Evolutionary conservation across 352 stramenopile genomes (phyloP).

Genomic region (Plasmopara halstedii): DNA sequence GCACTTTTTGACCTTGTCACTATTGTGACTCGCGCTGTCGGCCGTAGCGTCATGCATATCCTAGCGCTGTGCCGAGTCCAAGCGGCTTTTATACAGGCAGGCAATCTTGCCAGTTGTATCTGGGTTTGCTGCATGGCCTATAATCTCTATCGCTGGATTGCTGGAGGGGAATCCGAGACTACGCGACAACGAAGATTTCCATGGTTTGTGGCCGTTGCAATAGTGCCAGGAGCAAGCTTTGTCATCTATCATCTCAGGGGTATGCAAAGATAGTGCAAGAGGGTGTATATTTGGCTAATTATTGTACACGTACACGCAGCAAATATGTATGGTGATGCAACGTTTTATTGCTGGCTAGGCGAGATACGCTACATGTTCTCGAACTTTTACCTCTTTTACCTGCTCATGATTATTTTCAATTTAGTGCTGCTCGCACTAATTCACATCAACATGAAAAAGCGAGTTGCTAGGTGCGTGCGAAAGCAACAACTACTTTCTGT

Average conservation of each 20-base stretch:
- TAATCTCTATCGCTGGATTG: conserved; percentile 78
- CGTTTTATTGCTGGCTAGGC: conserved; percentile 78
- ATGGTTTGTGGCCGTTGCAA: conserved; percentile 43
- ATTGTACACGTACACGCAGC: conserved; percentile 19
- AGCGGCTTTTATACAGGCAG: conserved; percentile 45
- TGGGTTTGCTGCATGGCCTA: conserved; percentile 78
- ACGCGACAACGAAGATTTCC: conserved; percentile 50
- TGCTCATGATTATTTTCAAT: conserved; percentile 65
- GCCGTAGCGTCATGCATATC: conserved; percentile 37
- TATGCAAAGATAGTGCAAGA: conserved; percentile 5
- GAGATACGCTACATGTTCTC: conserved; percentile 59
- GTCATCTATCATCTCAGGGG: conserved; percentile 51
- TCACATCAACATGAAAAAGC: conserved; percentile 57
- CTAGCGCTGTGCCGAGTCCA: conserved; percentile 43
- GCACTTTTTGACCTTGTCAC: conserved; percentile 61
- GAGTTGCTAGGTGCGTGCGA: conserved; percentile 32
- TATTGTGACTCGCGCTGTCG: conserved; percentile 45
- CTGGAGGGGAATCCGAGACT: conserved; percentile 58
- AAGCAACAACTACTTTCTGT: neutral
- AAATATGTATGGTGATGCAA: conserved; percentile 64
- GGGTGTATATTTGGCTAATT: neutral
- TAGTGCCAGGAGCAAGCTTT: conserved; percentile 41
- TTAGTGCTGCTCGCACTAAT: conserved; percentile 55
- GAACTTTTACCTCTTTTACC: conserved; percentile 73
- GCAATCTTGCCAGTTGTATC: conserved; percentile 47